Evolutionary conservation across 108 stramenopile species (phyloP), one percentile per base, ranked within the genome.

Genomic region (Cyclotella choctawhatcheeana): DNA sequence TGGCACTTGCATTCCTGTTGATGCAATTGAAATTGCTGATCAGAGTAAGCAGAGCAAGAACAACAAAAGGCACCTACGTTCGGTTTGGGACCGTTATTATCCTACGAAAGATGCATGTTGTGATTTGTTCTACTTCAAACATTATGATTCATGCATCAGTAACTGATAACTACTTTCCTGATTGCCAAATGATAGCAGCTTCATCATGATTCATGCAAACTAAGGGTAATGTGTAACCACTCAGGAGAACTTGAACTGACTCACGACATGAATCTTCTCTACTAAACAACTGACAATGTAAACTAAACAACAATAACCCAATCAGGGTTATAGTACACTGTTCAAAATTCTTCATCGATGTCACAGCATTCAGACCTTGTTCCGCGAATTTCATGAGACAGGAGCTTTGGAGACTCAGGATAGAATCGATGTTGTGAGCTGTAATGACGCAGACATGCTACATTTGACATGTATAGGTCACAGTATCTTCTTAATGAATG

Each of bases 391-490:
- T 94, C 93, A 76, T 94, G 93, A 12, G 84, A 83, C 21, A 91
- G 48, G 22, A 91, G 71, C 64, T 89, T 87, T 44, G 85, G 82
- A 35, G 84, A 85, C 48, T 89, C 88, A 13, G 94, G 94, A 69
- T 95, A 95, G 58, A 95, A 95, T 0, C 94, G 81, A 74, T 95
- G 94, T 44, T 90, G 87, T 12, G 90, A 87, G 52, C 86, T 87
- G 67, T 95, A 95, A 48, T 84, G 71, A 5, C 88, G 79, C 45
- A 95, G 73, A 43, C 77, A 80, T 44, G 88, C 84, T 29, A 91
- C 81, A 24, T 77, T 85, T 31, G 79, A 73, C 82, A 84, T 81
- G 52, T 81, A 84, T 0, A 84, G 62, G 51, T 84, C 83, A 32
- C 79, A 81, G 58, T 84, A 84, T 21, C 80, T 37, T 24, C 74